Conservation (phyloP, 106 monocot species). For the Cymbidium sinense region DNA sequence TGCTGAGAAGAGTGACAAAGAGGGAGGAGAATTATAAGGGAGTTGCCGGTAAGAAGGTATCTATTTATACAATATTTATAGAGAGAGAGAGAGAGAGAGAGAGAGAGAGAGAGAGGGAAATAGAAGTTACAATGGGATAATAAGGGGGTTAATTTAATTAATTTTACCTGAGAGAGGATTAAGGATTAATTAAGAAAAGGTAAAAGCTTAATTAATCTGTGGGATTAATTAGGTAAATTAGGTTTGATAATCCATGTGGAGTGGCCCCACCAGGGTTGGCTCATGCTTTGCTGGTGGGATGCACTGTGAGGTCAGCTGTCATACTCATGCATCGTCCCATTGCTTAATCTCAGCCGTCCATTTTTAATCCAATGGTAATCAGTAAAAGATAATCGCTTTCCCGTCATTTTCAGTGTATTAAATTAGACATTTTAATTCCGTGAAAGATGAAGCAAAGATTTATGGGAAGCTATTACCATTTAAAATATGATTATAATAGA, state of each 20-base stretch:
- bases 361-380: background rate
- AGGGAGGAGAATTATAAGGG: background rate
- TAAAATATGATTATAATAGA: no score
- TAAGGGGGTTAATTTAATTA: background rate
- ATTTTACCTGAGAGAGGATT: background rate
- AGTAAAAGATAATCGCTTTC: no score
- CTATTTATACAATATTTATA: conserved; percentile 1
- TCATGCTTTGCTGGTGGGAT: background rate
- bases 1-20: background rate
- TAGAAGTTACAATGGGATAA: background rate
- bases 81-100: no score
- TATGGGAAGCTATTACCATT: no score
- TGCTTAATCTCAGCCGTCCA: background rate
- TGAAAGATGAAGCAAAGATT: no score
- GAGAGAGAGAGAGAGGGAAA: background rate
- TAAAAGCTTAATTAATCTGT: background rate
- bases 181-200: background rate
- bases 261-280: background rate
- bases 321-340: background rate
- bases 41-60: background rate
- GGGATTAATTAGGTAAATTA: background rate
- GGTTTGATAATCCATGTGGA: conserved; percentile 1
- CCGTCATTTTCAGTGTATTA: no score
- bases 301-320: conserved; percentile 8
- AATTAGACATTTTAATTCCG: no score